Percentiles rank a stretch among this genome's conserved stretches.
These are phyloP conservation scores for Debaryomyces robertsiae DNA, from an alignment of 1,139 yeast species.

Conservation along the genomic window DNA sequence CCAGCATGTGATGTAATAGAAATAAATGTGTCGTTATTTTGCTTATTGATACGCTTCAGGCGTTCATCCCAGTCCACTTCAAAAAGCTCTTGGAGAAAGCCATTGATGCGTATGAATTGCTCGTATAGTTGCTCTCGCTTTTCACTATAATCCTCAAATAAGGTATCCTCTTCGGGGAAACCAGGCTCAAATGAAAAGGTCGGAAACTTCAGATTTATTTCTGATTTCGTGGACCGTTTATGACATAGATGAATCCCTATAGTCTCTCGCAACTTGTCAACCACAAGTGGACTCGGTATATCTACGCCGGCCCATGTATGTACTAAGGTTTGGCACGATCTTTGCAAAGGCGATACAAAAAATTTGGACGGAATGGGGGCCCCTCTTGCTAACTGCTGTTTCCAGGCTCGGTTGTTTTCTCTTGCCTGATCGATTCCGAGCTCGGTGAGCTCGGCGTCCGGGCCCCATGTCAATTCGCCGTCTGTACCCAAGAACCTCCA, in stretches of 20 bases:
- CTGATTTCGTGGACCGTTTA: slow-evolving; percentile 47
- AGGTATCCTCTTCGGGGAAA: slow-evolving; percentile 51
- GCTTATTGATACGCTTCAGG: slow-evolving; percentile 7
- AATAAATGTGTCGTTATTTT: slow-evolving; percentile 34
- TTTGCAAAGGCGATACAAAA: slow-evolving; percentile 65
- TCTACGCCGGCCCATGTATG: slow-evolving; percentile 59
- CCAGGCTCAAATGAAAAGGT: slow-evolving; percentile 45
- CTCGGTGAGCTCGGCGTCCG: slow-evolving; percentile 66
- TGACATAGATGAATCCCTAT: slow-evolving; percentile 72
- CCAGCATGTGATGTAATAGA: slow-evolving; percentile 68
- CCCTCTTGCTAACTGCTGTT: slow-evolving; percentile 43
- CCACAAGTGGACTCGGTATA: slow-evolving; percentile 36
- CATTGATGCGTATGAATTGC: slow-evolving; percentile 52
- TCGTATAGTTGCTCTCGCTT: slow-evolving; percentile 37
- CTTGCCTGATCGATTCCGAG: slow-evolving; percentile 52
- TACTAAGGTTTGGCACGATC: slow-evolving; percentile 60
- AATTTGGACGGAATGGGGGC: slow-evolving; percentile 58
- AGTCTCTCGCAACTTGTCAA: slow-evolving; percentile 67
- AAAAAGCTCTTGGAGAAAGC: slow-evolving; percentile 55
- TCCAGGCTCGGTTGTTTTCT: slow-evolving; percentile 49
- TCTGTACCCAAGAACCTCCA: slow-evolving; percentile 61
- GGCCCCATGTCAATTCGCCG: slow-evolving; percentile 64
- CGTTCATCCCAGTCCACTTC: slow-evolving; percentile 30
- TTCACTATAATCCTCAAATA: slow-evolving; percentile 41
- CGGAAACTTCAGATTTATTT: slow-evolving; percentile 25